Evolutionary conservation across 208 protist species (phyloP).

Genomic region (Acanthamoeba triangularis): DNA sequence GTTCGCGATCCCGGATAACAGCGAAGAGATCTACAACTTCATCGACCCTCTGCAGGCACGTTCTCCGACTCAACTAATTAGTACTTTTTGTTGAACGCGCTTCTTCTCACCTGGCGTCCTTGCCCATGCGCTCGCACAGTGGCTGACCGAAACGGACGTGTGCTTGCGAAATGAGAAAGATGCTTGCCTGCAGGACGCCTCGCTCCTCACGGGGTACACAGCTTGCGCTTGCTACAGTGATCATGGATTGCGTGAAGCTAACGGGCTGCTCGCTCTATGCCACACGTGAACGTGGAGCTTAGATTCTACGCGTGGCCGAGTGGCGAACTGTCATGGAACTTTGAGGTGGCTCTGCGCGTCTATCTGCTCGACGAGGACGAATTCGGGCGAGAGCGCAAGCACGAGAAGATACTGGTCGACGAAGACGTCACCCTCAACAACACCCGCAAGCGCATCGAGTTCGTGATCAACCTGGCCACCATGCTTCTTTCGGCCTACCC

Average conservation of each 20-base stretch:
- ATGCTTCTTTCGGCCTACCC: slow-evolving; percentile 20
- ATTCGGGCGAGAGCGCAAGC: neutral
- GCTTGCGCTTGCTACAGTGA: too few relatives aligned
- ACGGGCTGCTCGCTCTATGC: neutral
- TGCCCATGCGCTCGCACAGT: neutral
- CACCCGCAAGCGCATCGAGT: neutral
- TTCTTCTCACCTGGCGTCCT: neutral
- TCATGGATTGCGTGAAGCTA: too few relatives aligned
- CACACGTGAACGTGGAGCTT: too few relatives aligned
- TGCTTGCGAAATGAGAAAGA: slow-evolving; percentile 2
- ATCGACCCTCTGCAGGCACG: neutral
- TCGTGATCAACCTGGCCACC: neutral
- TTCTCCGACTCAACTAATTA: neutral
- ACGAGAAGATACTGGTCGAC: neutral
- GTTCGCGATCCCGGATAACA: neutral
- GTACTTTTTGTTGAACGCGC: neutral
- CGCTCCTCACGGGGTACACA: slow-evolving; percentile 14
- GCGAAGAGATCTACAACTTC: slow-evolving; percentile 40
- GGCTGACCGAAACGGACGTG: neutral
- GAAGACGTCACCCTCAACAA: neutral
- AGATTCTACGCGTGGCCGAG: slow-evolving; percentile 44
- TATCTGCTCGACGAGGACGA: slow-evolving; percentile 8
- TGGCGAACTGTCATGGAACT: slow-evolving; percentile 38
- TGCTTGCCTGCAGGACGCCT: slow-evolving; percentile 5
- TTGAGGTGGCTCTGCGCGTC: slow-evolving; percentile 2